A percentile compares a stretch with the other conserved stretches of the same genome.
Conservation (phyloP, 139 green algal genomes). For the Astrephomene gubernaculifera region DNA sequence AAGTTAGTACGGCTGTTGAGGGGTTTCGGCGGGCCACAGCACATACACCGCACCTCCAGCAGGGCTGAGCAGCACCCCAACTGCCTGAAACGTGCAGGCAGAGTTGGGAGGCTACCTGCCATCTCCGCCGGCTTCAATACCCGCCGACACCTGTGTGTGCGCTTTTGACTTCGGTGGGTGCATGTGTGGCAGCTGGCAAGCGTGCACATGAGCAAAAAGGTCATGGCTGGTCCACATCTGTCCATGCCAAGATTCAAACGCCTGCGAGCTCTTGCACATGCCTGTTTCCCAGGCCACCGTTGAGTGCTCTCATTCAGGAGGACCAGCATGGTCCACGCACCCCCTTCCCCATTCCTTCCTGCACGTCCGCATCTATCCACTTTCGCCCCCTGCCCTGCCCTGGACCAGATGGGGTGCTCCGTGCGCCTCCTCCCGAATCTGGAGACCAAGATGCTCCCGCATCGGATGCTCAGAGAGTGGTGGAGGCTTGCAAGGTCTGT, state of each 20-base stretch:
- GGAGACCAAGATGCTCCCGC: background rate
- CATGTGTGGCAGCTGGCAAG: background rate
- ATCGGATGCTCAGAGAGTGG: background rate
- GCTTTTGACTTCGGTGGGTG: slow-evolving; percentile 33
- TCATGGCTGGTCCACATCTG: background rate
- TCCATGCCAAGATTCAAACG: background rate
- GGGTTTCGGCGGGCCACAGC: background rate
- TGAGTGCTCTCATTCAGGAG: background rate
- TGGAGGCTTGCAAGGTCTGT: slow-evolving; percentile 22
- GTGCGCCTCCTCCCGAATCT: background rate
- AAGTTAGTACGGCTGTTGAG: background rate
- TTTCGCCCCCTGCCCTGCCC: background rate
- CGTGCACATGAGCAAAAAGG: background rate
- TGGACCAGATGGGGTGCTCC: slow-evolving; percentile 6
- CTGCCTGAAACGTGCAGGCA: background rate
- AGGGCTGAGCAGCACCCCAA: background rate
- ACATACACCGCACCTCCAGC: background rate
- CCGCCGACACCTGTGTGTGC: slow-evolving; percentile 2
- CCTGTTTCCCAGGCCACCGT: background rate
- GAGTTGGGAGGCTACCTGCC: slow-evolving; percentile 4
- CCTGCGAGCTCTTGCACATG: background rate
- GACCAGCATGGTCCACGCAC: background rate
- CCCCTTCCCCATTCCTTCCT: background rate
- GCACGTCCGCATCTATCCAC: background rate
- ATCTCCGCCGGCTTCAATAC: background rate